Conservation (phyloP, 139 green algal genomes). For the Tetradesmus obliquus region DNA sequence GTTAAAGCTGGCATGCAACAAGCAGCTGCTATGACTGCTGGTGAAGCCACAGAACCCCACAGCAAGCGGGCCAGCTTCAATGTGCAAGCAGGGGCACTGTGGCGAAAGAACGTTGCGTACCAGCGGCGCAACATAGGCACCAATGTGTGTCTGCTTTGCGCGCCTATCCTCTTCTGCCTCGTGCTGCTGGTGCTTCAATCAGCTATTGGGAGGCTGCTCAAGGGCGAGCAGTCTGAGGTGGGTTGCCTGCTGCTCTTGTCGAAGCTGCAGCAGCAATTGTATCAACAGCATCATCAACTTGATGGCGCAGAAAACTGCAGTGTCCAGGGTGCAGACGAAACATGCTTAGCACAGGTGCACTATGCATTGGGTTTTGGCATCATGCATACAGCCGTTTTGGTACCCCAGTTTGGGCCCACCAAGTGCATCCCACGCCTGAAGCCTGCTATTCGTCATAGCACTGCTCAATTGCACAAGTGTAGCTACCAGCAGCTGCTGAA, state of each 20-base stretch:
- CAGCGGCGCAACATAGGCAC: conserved; percentile 72
- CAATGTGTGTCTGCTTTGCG: conserved; percentile 75
- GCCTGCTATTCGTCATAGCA: neutral
- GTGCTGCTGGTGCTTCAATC: conserved; percentile 73
- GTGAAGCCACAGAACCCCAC: neutral
- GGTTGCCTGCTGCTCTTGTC: neutral
- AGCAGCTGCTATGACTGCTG: neutral
- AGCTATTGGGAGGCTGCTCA: conserved; percentile 62
- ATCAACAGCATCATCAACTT: neutral
- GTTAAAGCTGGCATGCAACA: neutral
- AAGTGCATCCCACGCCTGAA: too few species aligned
- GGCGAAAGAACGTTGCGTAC: conserved; percentile 75
- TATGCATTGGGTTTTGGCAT: too few species aligned
- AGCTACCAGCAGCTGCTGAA: neutral
- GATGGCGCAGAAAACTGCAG: neutral
- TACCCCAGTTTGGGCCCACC: too few species aligned
- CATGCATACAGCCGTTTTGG: too few species aligned
- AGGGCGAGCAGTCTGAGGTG: conserved; percentile 58
- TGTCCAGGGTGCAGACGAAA: neutral
- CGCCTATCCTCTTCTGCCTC: conserved; percentile 80
- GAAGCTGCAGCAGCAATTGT: neutral
- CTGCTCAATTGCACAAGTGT: neutral
- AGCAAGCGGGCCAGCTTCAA: neutral
- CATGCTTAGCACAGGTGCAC: too few species aligned
- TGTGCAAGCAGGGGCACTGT: conserved; percentile 63